These are phyloP conservation scores for Aspergillus arachidicola DNA, from an alignment of 2,329 filamentous ascomycete genomes.

Conservation along the genomic window DNA sequence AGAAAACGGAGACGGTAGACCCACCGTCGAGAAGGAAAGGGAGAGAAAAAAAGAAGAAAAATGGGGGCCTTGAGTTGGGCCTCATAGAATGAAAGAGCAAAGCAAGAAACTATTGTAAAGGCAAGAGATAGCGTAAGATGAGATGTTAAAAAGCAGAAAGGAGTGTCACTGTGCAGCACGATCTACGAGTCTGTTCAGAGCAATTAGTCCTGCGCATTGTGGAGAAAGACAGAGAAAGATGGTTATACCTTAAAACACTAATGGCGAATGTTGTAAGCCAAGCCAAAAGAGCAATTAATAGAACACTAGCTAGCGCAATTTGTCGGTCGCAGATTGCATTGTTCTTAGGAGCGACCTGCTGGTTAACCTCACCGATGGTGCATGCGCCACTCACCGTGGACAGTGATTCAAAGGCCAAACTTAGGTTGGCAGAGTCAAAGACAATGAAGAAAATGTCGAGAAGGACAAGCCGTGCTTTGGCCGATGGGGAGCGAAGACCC, in stretches of 20 bases:
- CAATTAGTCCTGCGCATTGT: conserved; percentile 28
- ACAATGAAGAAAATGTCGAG: conserved; percentile 96
- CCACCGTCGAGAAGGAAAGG: neutral
- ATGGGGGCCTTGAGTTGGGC: neutral
- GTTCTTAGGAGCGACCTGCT: conserved; percentile 36
- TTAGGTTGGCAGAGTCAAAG: conserved; percentile 91
- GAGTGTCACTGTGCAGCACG: conserved; percentile 26
- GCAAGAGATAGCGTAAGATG: neutral
- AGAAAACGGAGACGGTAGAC: neutral
- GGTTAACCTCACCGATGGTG: conserved; percentile 50
- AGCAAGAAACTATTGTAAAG: neutral
- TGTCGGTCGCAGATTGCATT: conserved; percentile 63
- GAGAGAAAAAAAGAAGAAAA: neutral
- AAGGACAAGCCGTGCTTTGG: conserved; percentile 87
- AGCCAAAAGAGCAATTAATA: conserved; percentile 80
- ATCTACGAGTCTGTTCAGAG: conserved; percentile 40
- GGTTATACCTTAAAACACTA: conserved; percentile 70
- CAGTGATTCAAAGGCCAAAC: conserved; percentile 83
- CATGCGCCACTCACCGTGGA: conserved; percentile 63
- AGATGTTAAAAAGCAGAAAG: neutral
- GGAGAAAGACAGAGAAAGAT: neutral
- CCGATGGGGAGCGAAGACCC: conserved; percentile 77
- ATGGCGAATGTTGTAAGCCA: conserved; percentile 90
- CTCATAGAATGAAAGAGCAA: neutral
- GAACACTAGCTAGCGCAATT: conserved; percentile 73